Percentiles rank a stretch among this genome's conserved stretches.
These are phyloP conservation scores for Holtermannia corniformis DNA, from an alignment of 768 basidiomycete genomes.

Conservation along the genomic window DNA sequence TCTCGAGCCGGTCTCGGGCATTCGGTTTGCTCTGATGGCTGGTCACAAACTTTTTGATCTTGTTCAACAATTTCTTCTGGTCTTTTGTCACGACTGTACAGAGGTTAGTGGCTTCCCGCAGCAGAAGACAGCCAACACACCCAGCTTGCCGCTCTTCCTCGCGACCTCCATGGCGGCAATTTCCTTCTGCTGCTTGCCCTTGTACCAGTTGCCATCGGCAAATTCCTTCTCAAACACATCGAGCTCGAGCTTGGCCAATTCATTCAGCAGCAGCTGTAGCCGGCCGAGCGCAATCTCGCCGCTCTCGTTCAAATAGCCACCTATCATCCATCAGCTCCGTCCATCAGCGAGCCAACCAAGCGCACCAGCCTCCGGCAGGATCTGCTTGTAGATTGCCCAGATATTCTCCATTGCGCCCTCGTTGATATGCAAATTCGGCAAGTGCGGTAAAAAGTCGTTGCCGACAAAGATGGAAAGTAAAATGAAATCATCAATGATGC, in stretches of 20 bases:
- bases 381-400: constrained; percentile 91
- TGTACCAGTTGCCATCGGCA: constrained; percentile 82
- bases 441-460: constrained; percentile 92
- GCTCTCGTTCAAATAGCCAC: constrained; percentile 85
- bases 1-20: constrained; percentile 46
- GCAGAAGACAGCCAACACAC: constrained; percentile 45
- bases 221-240: constrained; percentile 89
- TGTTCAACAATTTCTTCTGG: constrained; percentile 69
- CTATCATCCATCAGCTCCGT: constrained; percentile 42
- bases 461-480: constrained; percentile 93
- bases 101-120: constrained; percentile 6
- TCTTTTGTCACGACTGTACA: constrained; percentile 57
- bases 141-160: constrained; percentile 52
- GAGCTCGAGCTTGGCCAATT: constrained; percentile 77
- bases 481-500: constrained; percentile 96
- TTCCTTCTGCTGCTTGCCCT: constrained; percentile 76
- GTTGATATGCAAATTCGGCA: constrained; percentile 95
- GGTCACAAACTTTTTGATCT: constrained; percentile 64
- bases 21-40: constrained; percentile 33
- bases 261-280: constrained; percentile 75
- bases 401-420: constrained; percentile 88
- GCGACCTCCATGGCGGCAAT: constrained; percentile 57
- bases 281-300: constrained; percentile 71
- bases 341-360: constrained; percentile 34
- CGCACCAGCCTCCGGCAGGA: constrained; percentile 58